Conservation (phyloP, 306 rosid genomes). For the Sechiopsis laciniata region DNA sequence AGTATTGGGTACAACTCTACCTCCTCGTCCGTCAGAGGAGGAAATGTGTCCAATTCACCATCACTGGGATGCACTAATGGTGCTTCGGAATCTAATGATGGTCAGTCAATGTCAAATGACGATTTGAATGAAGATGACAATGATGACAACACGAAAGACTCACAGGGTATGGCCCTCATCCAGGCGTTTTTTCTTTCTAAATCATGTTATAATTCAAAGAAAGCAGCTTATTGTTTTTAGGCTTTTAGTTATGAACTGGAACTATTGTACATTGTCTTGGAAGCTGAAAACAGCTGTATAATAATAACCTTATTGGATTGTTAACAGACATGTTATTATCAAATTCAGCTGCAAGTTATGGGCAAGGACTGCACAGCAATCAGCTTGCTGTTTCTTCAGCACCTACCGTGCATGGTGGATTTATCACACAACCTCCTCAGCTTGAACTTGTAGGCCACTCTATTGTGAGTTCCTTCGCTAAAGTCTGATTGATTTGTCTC, state of each 20-base stretch:
- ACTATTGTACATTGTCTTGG: neutral
- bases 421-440: constrained; percentile 58
- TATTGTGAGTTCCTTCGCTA: constrained; percentile 48
- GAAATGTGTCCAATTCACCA: constrained; percentile 56
- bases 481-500: constrained; percentile 12
- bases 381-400: constrained; percentile 46
- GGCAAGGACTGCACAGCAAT: constrained; percentile 47
- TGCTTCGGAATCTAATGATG: constrained; percentile 74
- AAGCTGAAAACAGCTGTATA: neutral
- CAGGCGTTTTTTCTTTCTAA: neutral
- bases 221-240: constrained; percentile 1
- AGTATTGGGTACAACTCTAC: constrained; percentile 51
- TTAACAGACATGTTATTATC: constrained; percentile 6
- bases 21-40: constrained; percentile 37
- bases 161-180: constrained; percentile 29
- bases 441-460: constrained; percentile 97
- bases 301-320: neutral
- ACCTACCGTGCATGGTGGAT: constrained; percentile 47
- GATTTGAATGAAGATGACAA: constrained; percentile 62
- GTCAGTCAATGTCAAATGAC: constrained; percentile 67
- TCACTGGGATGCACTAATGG: constrained; percentile 65
- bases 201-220: neutral
- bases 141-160: constrained; percentile 48
- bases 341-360: constrained; percentile 41
- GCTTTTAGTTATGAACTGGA: constrained; percentile 5